Conservation (phyloP, 768 basidiomycete species). For the Mycena leptocephala region DNA sequence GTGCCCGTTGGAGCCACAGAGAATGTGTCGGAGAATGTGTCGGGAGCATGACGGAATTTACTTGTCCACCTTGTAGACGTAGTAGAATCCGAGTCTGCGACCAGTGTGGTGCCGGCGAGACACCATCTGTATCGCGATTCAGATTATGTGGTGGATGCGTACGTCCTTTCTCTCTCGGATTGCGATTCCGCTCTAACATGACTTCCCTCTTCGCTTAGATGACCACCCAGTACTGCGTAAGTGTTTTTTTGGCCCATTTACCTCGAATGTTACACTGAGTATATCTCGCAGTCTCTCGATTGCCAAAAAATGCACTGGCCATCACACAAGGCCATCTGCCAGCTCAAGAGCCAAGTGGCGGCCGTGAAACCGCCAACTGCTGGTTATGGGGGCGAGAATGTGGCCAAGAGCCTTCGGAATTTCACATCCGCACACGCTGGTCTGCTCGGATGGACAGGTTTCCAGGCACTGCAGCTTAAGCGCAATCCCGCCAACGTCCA, state of each 20-base stretch:
- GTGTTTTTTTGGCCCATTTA: conserved; percentile 42
- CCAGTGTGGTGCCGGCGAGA: conserved; percentile 80
- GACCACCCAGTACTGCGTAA: conserved; percentile 89
- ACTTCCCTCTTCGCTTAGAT: conserved; percentile 63
- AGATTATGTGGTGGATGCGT: conserved; percentile 90
- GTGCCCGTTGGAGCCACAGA: not conserved
- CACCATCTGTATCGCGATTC: conserved; percentile 74
- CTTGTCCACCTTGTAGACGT: not conserved
- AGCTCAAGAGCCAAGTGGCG: conserved; percentile 79
- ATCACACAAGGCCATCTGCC: conserved; percentile 84
- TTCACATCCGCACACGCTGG: conserved; percentile 82
- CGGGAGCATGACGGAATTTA: not conserved
- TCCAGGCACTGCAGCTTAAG: conserved; percentile 89
- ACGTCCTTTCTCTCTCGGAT: conserved; percentile 53
- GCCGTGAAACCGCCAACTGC: conserved; percentile 66
- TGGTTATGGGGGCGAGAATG: conserved; percentile 70
- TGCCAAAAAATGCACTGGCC: conserved; percentile 89
- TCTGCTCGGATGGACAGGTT: conserved; percentile 86
- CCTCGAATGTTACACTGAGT: conserved; percentile 36
- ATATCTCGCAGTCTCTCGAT: conserved; percentile 79
- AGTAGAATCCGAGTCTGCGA: conserved; percentile 91
- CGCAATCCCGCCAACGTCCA: conserved; percentile 85
- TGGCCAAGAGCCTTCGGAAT: conserved; percentile 83
- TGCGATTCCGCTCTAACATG: conserved; percentile 41
- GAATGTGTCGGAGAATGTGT: not conserved